Conservation (phyloP, 192 early-diverging fungal genomes). For the Coemansia sp. region DNA sequence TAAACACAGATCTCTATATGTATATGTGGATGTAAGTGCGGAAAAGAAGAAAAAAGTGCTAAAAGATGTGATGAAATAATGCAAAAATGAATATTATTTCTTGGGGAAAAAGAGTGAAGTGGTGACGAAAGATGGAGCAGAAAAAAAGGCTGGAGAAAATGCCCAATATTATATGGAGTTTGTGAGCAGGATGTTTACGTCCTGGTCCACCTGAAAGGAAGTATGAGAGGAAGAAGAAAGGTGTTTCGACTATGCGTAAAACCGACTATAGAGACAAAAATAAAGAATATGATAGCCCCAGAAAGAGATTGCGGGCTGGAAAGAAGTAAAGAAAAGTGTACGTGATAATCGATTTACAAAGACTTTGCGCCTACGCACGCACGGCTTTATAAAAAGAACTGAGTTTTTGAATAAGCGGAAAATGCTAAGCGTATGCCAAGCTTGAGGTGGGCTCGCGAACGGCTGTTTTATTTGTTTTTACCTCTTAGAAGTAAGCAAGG, state of each 20-base stretch:
- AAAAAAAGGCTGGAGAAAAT: background rate
- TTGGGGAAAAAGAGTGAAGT: conserved; percentile 5
- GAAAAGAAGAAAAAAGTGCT: background rate
- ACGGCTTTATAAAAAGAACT: background rate
- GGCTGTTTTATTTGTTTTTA: background rate
- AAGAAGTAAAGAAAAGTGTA: conserved; percentile 1
- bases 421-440: conserved; percentile 2
- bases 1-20: background rate
- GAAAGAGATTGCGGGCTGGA: background rate
- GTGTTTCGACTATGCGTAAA: no score
- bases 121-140: background rate
- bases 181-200: no score
- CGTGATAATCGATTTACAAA: background rate
- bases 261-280: background rate
- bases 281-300: background rate
- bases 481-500: background rate
- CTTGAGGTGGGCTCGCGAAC: background rate
- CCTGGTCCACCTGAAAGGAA: no score
- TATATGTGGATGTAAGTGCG: conserved; percentile 3
- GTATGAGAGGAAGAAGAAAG: no score
- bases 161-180: background rate
- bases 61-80: background rate
- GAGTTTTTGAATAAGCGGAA: background rate
- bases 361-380: background rate
- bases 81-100: conserved; percentile 8